Base-by-base conservation (phyloP, 768 basidiomycete species). In the Amanita brunnescens region DNA sequence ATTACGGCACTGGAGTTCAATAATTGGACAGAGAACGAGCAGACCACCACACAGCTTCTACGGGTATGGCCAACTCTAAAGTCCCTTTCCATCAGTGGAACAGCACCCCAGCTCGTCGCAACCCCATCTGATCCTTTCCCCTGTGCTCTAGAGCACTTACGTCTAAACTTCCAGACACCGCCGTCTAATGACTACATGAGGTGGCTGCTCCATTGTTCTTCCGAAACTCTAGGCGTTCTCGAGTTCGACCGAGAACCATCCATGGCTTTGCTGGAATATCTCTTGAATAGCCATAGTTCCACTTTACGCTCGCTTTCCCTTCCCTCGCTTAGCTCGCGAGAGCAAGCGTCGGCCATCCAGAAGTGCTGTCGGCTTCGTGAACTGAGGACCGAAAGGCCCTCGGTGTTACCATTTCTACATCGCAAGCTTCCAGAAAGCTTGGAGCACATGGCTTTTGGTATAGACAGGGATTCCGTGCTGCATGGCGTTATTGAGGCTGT, bases 11-110 rank as follows among this genome's bases (percentile, higher is more conserved):
- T 88, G 4, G 74, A 76, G 49, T 81, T 88, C 59, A 77, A 74
- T 61, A 87, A 88, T 60, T 87, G 83, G 83, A 81, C 85, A 9
- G 76, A 81, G 54, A 80, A 83, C 59, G 65, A 72, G 45, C 65
- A 76, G 35, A 67, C 75, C 13, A 66, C 87, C 47, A 66, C 72
- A 42, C 81, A 84, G 62, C 74, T 88, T 35, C 76, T 87, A 55
- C 73, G 77, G 47, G 67, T 81, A 50, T 87, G 81, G 78, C 74
- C 83, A 2, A 69, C 73, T 13, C 65, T 88, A 50, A 68, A 67
- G 48, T 73, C 75, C 18, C 75, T 88, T 30, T 70, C 74, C 46
- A 71, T 84, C 37, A 74, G 76, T 52, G 85, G 83, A 29, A 77
- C 76, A n/a, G 67, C 71, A 5, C 81, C 83, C 6, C 68, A 72